Conservation (phyloP, 306 rosid genomes). For the Geum urbanum region DNA sequence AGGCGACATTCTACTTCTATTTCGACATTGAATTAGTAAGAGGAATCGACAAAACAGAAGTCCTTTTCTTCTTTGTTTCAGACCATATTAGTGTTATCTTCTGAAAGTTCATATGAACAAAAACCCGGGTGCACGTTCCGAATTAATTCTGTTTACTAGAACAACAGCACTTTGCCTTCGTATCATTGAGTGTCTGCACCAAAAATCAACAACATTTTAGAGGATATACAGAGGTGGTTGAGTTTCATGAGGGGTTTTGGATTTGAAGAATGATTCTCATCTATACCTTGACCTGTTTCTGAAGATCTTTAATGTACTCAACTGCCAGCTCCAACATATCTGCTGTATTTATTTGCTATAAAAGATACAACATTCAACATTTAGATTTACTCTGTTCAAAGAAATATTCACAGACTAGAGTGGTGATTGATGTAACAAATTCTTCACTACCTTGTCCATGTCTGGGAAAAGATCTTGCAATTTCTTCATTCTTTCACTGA, state of each 20-base stretch:
- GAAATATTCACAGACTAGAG: neutral
- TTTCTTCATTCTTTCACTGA: slow-evolving; percentile 82
- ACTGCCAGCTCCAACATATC: slow-evolving; percentile 78
- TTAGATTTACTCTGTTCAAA: neutral
- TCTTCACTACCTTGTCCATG: slow-evolving; percentile 69
- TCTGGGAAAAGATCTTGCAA: slow-evolving; percentile 70
- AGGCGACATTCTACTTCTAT: neutral
- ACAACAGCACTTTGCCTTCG: slow-evolving; percentile 64
- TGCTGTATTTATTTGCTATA: slow-evolving; percentile 84
- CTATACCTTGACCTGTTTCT: slow-evolving; percentile 71
- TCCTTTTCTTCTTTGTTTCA: neutral
- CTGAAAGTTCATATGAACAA: slow-evolving; percentile 18
- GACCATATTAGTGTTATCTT: slow-evolving; percentile 31
- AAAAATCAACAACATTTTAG: slow-evolving; percentile 5
- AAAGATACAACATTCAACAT: slow-evolving; percentile 3
- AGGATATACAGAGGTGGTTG: slow-evolving; percentile 20
- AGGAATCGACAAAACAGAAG: neutral
- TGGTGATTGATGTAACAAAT: neutral
- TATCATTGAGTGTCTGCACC: slow-evolving; percentile 60
- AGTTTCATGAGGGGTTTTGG: slow-evolving; percentile 9
- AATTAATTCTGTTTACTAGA: slow-evolving; percentile 37
- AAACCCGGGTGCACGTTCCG: slow-evolving; percentile 25
- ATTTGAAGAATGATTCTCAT: neutral
- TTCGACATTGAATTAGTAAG: neutral
- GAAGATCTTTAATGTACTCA: slow-evolving; percentile 71